Conservation (phyloP, 805 yeast species). For the Blastobotrys peoriensis region DNA sequence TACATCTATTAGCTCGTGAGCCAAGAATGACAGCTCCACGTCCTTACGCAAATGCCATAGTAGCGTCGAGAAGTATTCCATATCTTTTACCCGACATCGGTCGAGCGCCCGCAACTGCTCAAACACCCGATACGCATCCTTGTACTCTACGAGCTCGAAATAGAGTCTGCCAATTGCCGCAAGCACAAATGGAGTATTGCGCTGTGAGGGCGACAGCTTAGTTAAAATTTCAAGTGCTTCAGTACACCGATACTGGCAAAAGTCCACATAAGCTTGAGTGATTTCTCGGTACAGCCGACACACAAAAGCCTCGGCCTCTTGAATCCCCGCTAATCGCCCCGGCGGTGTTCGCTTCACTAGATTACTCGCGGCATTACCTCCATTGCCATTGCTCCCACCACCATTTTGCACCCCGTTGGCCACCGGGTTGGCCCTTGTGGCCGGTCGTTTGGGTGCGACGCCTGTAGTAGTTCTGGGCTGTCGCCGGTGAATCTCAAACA, state of each 20-base stretch:
- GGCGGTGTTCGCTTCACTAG: not conserved
- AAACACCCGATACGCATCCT: slow-evolving; percentile 63
- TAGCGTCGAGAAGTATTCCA: slow-evolving; percentile 86
- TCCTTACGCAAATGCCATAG: slow-evolving; percentile 90
- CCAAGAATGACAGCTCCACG: slow-evolving; percentile 68
- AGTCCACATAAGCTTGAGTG: slow-evolving; percentile 56
- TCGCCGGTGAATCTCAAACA: not conserved
- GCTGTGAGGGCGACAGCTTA: slow-evolving; percentile 55
- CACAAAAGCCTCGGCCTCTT: slow-evolving; percentile 33
- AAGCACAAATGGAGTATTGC: slow-evolving; percentile 78
- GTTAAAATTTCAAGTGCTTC: slow-evolving; percentile 69
- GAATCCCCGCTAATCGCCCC: not conserved
- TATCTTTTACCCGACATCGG: slow-evolving; percentile 73
- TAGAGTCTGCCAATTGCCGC: slow-evolving; percentile 74
- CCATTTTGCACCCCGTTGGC: not conserved
- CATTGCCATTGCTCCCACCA: not conserved
- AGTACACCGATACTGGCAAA: slow-evolving; percentile 65
- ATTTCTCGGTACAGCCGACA: slow-evolving; percentile 44
- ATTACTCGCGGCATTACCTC: not conserved
- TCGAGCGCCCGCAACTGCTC: slow-evolving; percentile 58
- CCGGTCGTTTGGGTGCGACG: not conserved
- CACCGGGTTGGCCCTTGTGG: not conserved
- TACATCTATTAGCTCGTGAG: slow-evolving; percentile 69
- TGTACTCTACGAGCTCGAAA: slow-evolving; percentile 83
- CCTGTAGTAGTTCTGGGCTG: not conserved